phyloP scores from a whole-genome alignment of 1,284 basidiomycete species.

The Tilletia horrida region DNA sequence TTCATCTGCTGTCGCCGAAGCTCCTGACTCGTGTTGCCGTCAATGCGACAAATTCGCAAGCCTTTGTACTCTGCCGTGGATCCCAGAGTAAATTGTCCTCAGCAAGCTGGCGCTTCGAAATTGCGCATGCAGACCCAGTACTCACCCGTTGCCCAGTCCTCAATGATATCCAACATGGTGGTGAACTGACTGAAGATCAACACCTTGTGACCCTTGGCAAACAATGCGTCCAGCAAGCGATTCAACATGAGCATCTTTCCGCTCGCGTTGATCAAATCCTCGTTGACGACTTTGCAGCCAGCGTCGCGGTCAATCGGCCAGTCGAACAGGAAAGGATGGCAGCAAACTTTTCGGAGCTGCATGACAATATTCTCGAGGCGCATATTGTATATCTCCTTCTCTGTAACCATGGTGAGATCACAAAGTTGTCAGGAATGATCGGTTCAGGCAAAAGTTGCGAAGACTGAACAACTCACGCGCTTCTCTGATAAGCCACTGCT shows the following conservation, averaged over 20 bases:
- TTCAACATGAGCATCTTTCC: slow-evolving; percentile 97
- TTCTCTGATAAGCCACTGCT: slow-evolving; percentile 36
- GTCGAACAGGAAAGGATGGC: slow-evolving; percentile 87
- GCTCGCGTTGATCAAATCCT: slow-evolving; percentile 75
- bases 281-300: slow-evolving; percentile 55
- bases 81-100: background rate
- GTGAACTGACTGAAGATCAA: slow-evolving; percentile 75
- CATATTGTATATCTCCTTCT: slow-evolving; percentile 82
- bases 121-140: background rate
- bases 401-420: slow-evolving; percentile 15
- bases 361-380: slow-evolving; percentile 87
- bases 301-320: slow-evolving; percentile 74
- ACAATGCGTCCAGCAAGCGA: slow-evolving; percentile 78
- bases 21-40: slow-evolving; percentile 74
- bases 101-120: background rate
- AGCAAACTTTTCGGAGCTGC: slow-evolving; percentile 74
- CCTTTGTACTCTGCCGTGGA: slow-evolving; percentile 66
- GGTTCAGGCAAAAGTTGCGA: background rate
- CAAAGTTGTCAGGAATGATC: background rate
- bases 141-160: slow-evolving; percentile 53
- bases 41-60: slow-evolving; percentile 81
- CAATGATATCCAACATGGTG: slow-evolving; percentile 89
- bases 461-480: slow-evolving; percentile 18
- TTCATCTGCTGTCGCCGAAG: slow-evolving; percentile 80
- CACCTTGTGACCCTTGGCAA: slow-evolving; percentile 79